Evolutionary conservation across 2,329 filamentous ascomycete species (phyloP).

Genomic region (Diaporthe helianthi): DNA sequence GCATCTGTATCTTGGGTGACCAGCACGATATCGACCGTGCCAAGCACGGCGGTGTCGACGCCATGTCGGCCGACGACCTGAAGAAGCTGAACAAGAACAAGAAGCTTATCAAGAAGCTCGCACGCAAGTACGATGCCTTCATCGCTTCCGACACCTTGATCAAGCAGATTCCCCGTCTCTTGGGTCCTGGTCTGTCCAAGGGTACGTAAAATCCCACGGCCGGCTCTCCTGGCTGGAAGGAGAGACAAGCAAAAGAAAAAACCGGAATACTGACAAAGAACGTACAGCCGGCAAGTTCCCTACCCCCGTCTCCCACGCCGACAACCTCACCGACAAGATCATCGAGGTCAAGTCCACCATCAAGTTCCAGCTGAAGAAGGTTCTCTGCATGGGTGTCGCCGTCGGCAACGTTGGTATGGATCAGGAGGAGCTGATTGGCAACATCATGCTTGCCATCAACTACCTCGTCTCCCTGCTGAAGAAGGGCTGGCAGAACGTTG

Average conservation of each 20-base stretch:
- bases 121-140: constrained; percentile 99
- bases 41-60: constrained; percentile 98
- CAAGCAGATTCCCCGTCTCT: constrained; percentile 99
- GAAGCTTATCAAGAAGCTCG: constrained; percentile 99
- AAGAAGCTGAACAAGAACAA: constrained; percentile 99
- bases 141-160: constrained; percentile 96
- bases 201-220: constrained; percentile 64
- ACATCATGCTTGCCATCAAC: constrained; percentile 99
- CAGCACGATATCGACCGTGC: constrained; percentile 99
- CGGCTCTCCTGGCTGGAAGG: background rate
- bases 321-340: constrained; percentile 94
- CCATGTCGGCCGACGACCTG: constrained; percentile 97
- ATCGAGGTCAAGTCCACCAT: constrained; percentile 99
- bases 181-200: constrained; percentile 98
- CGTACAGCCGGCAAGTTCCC: constrained; percentile 95
- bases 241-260: background rate
- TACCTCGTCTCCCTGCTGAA: constrained; percentile 99
- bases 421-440: constrained; percentile 92
- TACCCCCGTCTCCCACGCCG: constrained; percentile 94
- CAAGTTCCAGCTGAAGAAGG: constrained; percentile 99
- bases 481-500: constrained; percentile 99
- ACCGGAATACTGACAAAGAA: background rate
- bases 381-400: constrained; percentile 99
- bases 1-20: constrained; percentile 78
- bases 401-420: constrained; percentile 99